These are phyloP conservation scores for Balamuthia mandrillaris DNA, from an alignment of 208 protist species.

Conservation along the genomic window DNA sequence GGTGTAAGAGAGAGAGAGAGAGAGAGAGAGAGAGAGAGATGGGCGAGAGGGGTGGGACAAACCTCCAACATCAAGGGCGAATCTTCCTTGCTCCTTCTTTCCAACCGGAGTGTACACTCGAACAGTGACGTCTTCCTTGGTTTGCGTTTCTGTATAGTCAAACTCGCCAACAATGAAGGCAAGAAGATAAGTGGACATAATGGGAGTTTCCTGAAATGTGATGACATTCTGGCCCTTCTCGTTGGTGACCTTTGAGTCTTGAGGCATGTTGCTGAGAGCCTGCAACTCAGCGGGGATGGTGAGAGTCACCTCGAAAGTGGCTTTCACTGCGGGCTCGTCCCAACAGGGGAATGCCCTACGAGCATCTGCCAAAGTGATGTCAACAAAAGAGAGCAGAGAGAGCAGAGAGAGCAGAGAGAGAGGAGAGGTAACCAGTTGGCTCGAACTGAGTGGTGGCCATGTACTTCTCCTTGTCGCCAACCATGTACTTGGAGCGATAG, in stretches of 20 bases:
- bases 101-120: conserved; percentile 66
- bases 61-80: conserved; percentile 80
- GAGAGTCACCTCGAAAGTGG: conserved; percentile 85
- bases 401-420: too few relatives aligned
- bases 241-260: background rate
- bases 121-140: conserved; percentile 51
- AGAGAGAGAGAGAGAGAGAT: background rate
- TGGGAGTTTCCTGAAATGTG: background rate
- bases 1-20: background rate
- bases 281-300: conserved; percentile 54
- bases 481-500: conserved; percentile 72
- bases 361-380: too few relatives aligned
- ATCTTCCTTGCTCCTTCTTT: conserved; percentile 65
- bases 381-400: too few relatives aligned
- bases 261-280: conserved; percentile 14
- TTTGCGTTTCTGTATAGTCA: conserved; percentile 73
- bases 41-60: background rate
- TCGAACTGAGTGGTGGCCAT: conserved; percentile 24
- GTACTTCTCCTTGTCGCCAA: conserved; percentile 4
- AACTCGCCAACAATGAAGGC: conserved; percentile 88
- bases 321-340: conserved; percentile 90
- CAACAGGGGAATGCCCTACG: conserved; percentile 88
- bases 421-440: conserved; percentile 77
- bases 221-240: background rate
- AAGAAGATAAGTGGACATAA: conserved; percentile 70